Conservation (phyloP, 768 basidiomycete genomes). For the Solioccasus polychromus region DNA sequence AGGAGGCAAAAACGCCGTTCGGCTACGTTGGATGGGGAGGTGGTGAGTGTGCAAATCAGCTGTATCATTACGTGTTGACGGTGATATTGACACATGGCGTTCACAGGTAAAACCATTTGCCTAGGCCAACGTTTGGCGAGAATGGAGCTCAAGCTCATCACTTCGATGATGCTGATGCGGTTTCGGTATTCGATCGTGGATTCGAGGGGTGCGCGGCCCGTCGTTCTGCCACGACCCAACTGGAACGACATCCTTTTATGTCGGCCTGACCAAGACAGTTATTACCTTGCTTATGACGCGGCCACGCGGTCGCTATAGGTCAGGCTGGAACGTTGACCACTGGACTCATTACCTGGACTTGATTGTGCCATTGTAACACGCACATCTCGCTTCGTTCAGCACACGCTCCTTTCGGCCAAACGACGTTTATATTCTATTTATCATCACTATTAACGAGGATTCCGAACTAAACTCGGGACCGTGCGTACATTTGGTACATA, state of each 20-base stretch:
- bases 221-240: slow-evolving; percentile 56
- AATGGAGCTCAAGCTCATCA: slow-evolving; percentile 68
- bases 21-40: slow-evolving; percentile 78
- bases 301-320: slow-evolving; percentile 19
- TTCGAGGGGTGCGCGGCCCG: slow-evolving; percentile 42
- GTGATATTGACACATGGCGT: slow-evolving; percentile 7
- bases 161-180: slow-evolving; percentile 64
- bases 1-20: slow-evolving; percentile 50
- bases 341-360: slow-evolving; percentile 15
- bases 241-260: slow-evolving; percentile 78
- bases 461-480: slow-evolving; percentile 17
- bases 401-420: slow-evolving; percentile 6
- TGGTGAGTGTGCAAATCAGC: slow-evolving; percentile 46
- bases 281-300: slow-evolving; percentile 47
- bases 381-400: slow-evolving; percentile 12
- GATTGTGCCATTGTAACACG: slow-evolving; percentile 4
- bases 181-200: slow-evolving; percentile 62
- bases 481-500: slow-evolving; percentile 7
- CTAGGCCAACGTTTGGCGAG: slow-evolving; percentile 74
- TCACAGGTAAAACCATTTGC: slow-evolving; percentile 63
- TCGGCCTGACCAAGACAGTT: slow-evolving; percentile 54
- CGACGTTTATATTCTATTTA: slow-evolving; percentile 23
- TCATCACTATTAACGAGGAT: slow-evolving; percentile 10
- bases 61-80: slow-evolving; percentile 17
- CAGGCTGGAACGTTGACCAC: slow-evolving; percentile 22